These are phyloP conservation scores for Zasmidium angulare DNA, from an alignment of 2,329 filamentous ascomycete species.

Conservation along the genomic window DNA sequence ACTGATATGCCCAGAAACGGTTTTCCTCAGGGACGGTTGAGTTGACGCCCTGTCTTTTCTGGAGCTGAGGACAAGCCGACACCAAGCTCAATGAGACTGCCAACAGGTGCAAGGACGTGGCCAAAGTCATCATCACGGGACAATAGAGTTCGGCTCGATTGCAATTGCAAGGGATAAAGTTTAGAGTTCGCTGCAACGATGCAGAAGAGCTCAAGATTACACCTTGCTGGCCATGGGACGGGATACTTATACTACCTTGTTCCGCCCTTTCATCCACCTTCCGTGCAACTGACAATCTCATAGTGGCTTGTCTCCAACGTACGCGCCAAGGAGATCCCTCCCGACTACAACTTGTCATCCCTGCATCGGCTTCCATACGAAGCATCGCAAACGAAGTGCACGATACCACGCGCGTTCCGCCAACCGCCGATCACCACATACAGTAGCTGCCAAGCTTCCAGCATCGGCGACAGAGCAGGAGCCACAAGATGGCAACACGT, in stretches of 20 bases:
- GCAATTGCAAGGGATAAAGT: neutral
- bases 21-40: slow-evolving; percentile 8
- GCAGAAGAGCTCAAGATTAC: neutral
- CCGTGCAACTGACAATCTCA: neutral
- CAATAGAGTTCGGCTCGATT: neutral
- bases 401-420: too few species aligned
- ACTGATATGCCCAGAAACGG: slow-evolving; percentile 24
- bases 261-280: neutral
- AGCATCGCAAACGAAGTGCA: neutral
- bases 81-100: neutral
- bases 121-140: neutral
- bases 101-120: neutral
- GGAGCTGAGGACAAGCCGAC: slow-evolving; percentile 4
- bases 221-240: neutral
- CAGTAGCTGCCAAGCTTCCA: too few species aligned
- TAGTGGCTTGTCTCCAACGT: neutral
- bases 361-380: neutral
- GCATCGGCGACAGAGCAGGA: too few species aligned
- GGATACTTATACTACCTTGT: neutral
- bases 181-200: neutral
- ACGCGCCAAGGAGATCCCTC: neutral
- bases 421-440: too few species aligned
- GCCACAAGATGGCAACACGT: too few species aligned
- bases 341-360: neutral
- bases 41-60: slow-evolving; percentile 16